phyloP scores from a whole-genome alignment of 257 asterid species.

The Cordia subcordata region DNA sequence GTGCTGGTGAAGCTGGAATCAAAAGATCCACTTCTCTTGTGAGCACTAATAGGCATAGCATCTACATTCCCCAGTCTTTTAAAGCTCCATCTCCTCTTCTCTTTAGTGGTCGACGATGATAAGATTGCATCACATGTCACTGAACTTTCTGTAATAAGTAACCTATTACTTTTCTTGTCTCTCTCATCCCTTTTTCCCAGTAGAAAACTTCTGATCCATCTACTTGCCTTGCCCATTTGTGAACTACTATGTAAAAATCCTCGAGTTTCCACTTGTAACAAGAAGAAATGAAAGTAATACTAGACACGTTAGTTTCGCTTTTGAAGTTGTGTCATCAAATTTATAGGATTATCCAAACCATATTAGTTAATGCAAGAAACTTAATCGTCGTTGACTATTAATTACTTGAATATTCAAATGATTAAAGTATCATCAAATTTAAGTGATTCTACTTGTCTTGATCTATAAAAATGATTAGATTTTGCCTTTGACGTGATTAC shows the following conservation, averaged over 20 bases:
- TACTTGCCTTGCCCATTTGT: slow-evolving; percentile 65
- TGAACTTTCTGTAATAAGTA: slow-evolving; percentile 15
- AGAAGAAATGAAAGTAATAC: no score
- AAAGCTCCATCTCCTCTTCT: slow-evolving; percentile 72
- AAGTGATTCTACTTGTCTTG: no score
- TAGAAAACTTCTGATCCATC: slow-evolving; percentile 64
- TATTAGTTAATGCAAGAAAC: no score
- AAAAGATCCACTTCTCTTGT: slow-evolving; percentile 32
- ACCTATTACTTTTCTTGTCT: slow-evolving; percentile 30
- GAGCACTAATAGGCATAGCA: background rate
- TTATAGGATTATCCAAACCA: no score
- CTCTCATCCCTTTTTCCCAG: slow-evolving; percentile 53
- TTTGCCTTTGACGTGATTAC: background rate
- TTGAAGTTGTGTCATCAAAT: no score
- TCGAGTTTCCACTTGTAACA: no score
- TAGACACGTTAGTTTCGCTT: no score
- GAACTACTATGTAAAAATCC: background rate
- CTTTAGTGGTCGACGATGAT: slow-evolving; percentile 28
- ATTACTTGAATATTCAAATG: no score
- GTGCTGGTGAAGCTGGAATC: slow-evolving; percentile 29
- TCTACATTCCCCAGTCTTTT: slow-evolving; percentile 17
- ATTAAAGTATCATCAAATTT: no score
- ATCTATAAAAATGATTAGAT: no score
- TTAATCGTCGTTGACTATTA: no score
- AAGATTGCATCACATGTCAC: slow-evolving; percentile 12